A percentile compares a stretch with the other conserved stretches of the same genome.
These are phyloP conservation scores for Hemileccinum impolitum DNA, from an alignment of 768 basidiomycete genomes.

Conservation along the genomic window DNA sequence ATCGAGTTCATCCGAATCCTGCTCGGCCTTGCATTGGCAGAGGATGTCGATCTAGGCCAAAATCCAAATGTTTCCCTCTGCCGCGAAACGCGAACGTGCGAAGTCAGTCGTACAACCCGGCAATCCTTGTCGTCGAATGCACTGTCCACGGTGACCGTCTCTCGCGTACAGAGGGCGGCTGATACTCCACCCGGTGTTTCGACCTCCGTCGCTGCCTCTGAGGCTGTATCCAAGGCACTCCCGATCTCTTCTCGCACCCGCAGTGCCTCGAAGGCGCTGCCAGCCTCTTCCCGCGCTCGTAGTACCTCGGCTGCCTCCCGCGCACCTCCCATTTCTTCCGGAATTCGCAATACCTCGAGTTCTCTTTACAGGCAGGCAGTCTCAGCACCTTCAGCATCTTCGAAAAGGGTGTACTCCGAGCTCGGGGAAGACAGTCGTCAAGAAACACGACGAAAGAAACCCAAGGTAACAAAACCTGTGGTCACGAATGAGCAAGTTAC, in stretches of 20 bases:
- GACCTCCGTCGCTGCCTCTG: neutral
- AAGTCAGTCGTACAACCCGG: neutral
- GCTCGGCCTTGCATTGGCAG: neutral
- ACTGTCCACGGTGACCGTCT: neutral
- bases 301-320: neutral
- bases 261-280: too few species aligned
- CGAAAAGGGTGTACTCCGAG: neutral
- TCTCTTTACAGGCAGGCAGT: too few species aligned
- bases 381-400: neutral
- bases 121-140: too few species aligned
- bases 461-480: neutral
- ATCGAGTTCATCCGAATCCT: conserved; percentile 4
- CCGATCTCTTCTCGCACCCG: too few species aligned
- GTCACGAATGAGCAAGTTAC: neutral
- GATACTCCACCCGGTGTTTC: neutral
- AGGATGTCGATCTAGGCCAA: neutral
- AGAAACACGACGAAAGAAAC: neutral
- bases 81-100: neutral
- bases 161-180: neutral
- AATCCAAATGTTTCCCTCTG: neutral
- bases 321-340: too few species aligned
- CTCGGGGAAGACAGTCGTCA: neutral
- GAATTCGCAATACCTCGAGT: too few species aligned
- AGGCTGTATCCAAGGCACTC: too few species aligned
- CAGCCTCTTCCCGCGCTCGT: neutral